These are phyloP conservation scores for Fistulinella prunicolor DNA, from an alignment of 768 basidiomycete genomes.

Conservation along the genomic window DNA sequence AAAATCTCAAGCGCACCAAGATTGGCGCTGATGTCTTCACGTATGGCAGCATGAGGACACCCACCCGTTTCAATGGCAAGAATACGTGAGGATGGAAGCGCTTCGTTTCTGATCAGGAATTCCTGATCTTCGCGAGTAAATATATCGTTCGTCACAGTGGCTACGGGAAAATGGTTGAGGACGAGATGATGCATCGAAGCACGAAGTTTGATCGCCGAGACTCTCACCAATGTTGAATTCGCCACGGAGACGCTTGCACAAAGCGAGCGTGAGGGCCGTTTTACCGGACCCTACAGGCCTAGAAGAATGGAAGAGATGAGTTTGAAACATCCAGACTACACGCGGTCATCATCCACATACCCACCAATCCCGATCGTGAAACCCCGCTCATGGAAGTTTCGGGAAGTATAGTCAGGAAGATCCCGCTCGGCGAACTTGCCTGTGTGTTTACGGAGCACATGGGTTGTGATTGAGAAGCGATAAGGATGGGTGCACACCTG, in stretches of 20 bases:
- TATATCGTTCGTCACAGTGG: slow-evolving; percentile 98
- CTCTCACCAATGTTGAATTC: slow-evolving; percentile 86
- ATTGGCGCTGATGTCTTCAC: slow-evolving; percentile 97
- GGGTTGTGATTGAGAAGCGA: background rate
- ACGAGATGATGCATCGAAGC: slow-evolving; percentile 1
- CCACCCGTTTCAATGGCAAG: slow-evolving; percentile 97
- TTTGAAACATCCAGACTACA: background rate
- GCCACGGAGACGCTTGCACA: slow-evolving; percentile 77
- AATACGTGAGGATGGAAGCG: slow-evolving; percentile 81
- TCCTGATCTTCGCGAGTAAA: slow-evolving; percentile 98
- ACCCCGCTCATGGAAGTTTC: slow-evolving; percentile 89
- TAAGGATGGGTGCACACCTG: slow-evolving; percentile 49
- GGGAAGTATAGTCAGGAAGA: slow-evolving; percentile 77
- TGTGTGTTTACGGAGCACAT: slow-evolving; percentile 27
- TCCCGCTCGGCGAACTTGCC: slow-evolving; percentile 93
- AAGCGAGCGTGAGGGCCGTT: slow-evolving; percentile 87
- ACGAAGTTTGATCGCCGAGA: slow-evolving; percentile 1
- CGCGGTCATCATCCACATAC: slow-evolving; percentile 43
- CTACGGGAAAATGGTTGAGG: slow-evolving; percentile 38
- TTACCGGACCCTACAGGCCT: slow-evolving; percentile 99
- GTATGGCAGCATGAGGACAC: slow-evolving; percentile 96
- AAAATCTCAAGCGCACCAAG: slow-evolving; percentile 93
- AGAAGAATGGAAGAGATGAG: slow-evolving; percentile 1
- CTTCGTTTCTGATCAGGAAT: slow-evolving; percentile 90
- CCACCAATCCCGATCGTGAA: slow-evolving; percentile 99